A percentile compares a stretch with the other conserved stretches of the same genome.
Conservation (phyloP, 2,329 filamentous ascomycete genomes). For the Fusarium oligoseptatum region DNA sequence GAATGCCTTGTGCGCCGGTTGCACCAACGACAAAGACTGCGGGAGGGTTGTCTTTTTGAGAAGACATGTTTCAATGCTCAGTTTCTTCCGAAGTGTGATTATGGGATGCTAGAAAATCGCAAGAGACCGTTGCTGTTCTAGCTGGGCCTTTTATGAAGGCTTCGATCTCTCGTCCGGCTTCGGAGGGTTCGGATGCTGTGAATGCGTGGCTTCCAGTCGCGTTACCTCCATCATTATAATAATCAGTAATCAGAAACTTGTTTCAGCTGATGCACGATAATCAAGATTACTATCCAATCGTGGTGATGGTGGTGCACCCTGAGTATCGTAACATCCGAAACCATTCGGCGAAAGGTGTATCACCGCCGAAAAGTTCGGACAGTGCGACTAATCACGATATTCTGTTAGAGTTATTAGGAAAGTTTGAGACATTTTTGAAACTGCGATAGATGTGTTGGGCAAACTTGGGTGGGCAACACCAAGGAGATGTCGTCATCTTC, state of each 20-base stretch:
- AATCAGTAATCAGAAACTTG: background rate
- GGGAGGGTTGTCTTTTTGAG: background rate
- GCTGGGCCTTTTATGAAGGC: background rate
- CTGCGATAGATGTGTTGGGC: background rate
- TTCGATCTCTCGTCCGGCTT: background rate
- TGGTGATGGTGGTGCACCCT: background rate
- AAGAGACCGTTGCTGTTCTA: background rate
- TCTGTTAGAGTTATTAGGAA: background rate
- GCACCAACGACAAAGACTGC: background rate
- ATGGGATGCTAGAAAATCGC: background rate
- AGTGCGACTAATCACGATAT: background rate
- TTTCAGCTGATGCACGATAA: background rate
- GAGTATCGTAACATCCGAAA: background rate
- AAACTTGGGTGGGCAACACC: background rate
- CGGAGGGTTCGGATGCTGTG: background rate
- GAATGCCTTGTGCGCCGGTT: conserved; percentile 1
- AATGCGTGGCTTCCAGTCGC: background rate
- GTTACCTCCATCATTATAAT: background rate
- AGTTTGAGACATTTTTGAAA: background rate
- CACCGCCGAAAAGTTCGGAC: background rate
- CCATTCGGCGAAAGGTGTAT: background rate
- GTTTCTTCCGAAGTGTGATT: background rate
- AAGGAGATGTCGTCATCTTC: background rate
- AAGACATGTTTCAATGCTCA: background rate
- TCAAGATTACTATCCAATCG: background rate